Base-by-base conservation (phyloP, 2,329 filamentous ascomycete species). In the Magnaporthiopsis poae region DNA sequence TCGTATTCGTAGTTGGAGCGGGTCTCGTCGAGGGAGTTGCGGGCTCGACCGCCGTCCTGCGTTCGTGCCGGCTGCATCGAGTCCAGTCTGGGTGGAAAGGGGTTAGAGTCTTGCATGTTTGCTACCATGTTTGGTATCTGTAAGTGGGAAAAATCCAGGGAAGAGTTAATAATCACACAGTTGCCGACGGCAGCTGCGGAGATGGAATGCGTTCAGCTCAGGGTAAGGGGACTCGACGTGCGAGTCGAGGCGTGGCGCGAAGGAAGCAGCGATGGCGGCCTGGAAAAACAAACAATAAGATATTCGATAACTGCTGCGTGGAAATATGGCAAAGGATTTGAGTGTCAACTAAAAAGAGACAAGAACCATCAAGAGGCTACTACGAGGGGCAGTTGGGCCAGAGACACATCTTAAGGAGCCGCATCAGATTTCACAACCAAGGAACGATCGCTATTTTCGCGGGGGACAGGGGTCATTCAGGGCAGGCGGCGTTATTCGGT, bases 1-100 rank as follows among this genome's bases (percentile, higher is more conserved):
- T 62, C 61, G 61, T 62, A 62, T 62, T 62, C 61, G 33, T 62
- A 33, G 61, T 62, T 36, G 33, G 27, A 61, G 18, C 31, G 31
- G 31, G 60, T 33, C 12, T 61, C 60, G 27, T 61, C 60, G 7
- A 7, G 13, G 25, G 60, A 29, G 31, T 31, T 12, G 13, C 31
- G 60, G 13, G 60, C 25, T 12, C 60, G 27, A 12, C 60, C 25
- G 60, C 27, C 27, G 60, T 31, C 25, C 27, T 61, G 27, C 27
- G n/a, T 27, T 3, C 12, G 60, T 31, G 60, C 27, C 27, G 27
- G 31, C 60, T 21, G 27, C 27, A 61, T 29, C 60, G 60, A 61
- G 60, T 31, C 31, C n/a, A 61, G 18, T 25, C 25, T 61, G 8
- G 25, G n/a, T 8, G 60, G 60, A 2, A 61, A 27, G 15, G 59